phyloP scores from a whole-genome alignment of 2,329 filamentous ascomycete species.

The Allantophomopsis cytisporea region DNA sequence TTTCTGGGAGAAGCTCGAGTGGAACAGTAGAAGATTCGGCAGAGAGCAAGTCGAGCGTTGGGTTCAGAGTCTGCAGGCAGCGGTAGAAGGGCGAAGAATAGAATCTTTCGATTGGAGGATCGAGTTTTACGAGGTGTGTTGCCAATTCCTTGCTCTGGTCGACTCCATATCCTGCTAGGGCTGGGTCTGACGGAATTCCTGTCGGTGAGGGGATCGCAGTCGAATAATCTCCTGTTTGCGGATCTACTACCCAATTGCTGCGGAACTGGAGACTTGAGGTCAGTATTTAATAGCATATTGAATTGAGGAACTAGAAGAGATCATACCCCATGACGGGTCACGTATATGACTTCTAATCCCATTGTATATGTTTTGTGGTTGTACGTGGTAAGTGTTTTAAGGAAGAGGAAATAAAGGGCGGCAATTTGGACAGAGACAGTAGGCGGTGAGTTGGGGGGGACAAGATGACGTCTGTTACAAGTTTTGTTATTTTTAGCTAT shows the following conservation, averaged over 20 bases:
- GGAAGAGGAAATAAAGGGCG: not conserved
- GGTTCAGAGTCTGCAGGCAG: slow-evolving; percentile 72
- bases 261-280: slow-evolving; percentile 51
- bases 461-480: too few species aligned
- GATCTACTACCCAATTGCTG: slow-evolving; percentile 78
- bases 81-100: slow-evolving; percentile 83
- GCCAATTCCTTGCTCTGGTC: slow-evolving; percentile 71
- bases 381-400: not conserved
- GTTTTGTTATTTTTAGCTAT: too few species aligned
- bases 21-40: slow-evolving; percentile 2
- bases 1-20: slow-evolving; percentile 35
- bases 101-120: slow-evolving; percentile 58
- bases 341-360: slow-evolving; percentile 53
- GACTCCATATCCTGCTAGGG: slow-evolving; percentile 76
- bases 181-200: slow-evolving; percentile 75
- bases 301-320: slow-evolving; percentile 4
- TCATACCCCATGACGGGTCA: slow-evolving; percentile 63
- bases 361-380: slow-evolving; percentile 8
- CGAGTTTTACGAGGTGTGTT: slow-evolving; percentile 42
- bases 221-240: slow-evolving; percentile 64
- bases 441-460: not conserved
- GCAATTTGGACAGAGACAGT: not conserved
- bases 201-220: slow-evolving; percentile 68
- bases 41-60: slow-evolving; percentile 41
- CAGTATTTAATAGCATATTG: slow-evolving; percentile 4